Percentiles rank a stretch among this genome's conserved stretches.
phyloP scores from a whole-genome alignment of 306 rosid genomes.

The Echinosophora koreensis region DNA sequence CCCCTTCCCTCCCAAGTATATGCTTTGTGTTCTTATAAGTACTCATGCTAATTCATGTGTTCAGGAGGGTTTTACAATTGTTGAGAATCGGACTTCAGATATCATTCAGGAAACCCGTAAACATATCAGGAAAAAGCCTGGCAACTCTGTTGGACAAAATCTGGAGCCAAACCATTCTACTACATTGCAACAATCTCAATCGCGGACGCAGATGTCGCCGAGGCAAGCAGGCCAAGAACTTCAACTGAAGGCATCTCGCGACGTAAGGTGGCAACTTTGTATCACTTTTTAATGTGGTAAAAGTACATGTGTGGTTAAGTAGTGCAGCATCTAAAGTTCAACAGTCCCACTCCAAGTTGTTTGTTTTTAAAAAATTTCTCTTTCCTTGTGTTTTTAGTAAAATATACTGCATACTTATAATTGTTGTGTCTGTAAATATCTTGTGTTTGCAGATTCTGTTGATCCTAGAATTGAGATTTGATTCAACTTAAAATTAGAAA shows the following conservation, averaged over 20 bases:
- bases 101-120: conserved; percentile 96
- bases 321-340: conserved; percentile 33
- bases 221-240: conserved; percentile 80
- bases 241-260: conserved; percentile 98
- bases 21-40: conserved; percentile 39
- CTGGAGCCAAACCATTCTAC: conserved; percentile 58
- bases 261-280: conserved; percentile 96
- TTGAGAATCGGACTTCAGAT: conserved; percentile 85
- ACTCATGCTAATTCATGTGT: conserved; percentile 18
- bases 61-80: conserved; percentile 82
- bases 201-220: conserved; percentile 56
- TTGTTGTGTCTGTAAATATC: conserved; percentile 21
- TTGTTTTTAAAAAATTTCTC: conserved; percentile 22
- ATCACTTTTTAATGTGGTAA: conserved; percentile 68
- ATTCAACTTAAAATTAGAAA: neutral
- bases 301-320: conserved; percentile 41
- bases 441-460: conserved; percentile 34
- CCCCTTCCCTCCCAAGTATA: neutral
- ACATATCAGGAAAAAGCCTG: conserved; percentile 80
- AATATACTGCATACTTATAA: conserved; percentile 19
- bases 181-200: conserved; percentile 54
- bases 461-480: conserved; percentile 3
- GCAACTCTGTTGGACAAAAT: conserved; percentile 53
- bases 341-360: conserved; percentile 12
- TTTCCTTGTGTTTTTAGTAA: conserved; percentile 21